Conservation (phyloP, 495 filamentous ascomycete genomes). For the Lasiosphaeria ovina region DNA sequence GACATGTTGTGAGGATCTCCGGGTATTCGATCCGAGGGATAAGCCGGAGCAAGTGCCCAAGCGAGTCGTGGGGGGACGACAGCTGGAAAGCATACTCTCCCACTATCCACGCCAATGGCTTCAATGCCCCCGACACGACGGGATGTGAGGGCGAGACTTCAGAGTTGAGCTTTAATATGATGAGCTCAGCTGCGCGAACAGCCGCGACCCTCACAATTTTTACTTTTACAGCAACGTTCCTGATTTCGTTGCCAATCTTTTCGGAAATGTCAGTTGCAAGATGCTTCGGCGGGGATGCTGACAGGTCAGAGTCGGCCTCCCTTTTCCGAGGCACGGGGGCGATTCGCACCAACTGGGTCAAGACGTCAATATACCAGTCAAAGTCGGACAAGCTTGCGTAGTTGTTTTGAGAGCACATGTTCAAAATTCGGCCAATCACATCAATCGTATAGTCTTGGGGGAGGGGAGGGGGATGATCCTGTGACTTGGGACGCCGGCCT, state of each 20-base stretch:
- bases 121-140: constrained; percentile 59
- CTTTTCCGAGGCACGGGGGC: constrained; percentile 51
- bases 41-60: constrained; percentile 72
- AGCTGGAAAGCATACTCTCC: constrained; percentile 80
- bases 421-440: constrained; percentile 75
- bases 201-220: constrained; percentile 72
- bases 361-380: constrained; percentile 90
- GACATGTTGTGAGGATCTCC: constrained; percentile 64
- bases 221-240: constrained; percentile 90
- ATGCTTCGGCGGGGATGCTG: constrained; percentile 42
- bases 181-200: constrained; percentile 77
- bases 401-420: constrained; percentile 88
- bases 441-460: constrained; percentile 80
- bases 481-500: constrained; percentile 32
- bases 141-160: constrained; percentile 41
- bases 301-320: constrained; percentile 29
- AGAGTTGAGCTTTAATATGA: constrained; percentile 51
- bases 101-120: constrained; percentile 74
- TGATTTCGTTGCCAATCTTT: constrained; percentile 77
- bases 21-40: constrained; percentile 54
- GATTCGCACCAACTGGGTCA: constrained; percentile 75
- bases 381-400: constrained; percentile 85
- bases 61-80: constrained; percentile 58
- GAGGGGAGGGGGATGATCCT: constrained; percentile 47
- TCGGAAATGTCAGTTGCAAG: constrained; percentile 55